These are phyloP conservation scores for Talaromyces verruculosus DNA, from an alignment of 2,329 filamentous ascomycete genomes.

Conservation along the genomic window DNA sequence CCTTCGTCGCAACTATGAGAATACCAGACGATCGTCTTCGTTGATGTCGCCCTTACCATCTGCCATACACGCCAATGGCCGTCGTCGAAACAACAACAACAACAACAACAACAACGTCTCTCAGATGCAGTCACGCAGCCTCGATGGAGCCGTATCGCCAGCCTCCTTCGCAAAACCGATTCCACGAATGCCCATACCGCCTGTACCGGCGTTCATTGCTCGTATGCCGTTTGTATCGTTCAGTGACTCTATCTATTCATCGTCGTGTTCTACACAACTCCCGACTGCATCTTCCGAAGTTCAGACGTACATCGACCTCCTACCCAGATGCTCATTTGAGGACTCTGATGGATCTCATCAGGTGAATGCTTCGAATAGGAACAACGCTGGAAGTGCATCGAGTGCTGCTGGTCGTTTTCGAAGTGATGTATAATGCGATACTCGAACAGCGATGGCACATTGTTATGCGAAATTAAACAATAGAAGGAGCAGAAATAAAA, in stretches of 20 bases:
- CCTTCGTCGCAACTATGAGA: constrained; percentile 14
- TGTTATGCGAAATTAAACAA: not conserved
- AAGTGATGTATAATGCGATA: not conserved
- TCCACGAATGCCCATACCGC: constrained; percentile 2
- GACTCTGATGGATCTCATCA: not conserved
- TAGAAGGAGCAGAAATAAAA: not conserved
- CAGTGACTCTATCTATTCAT: constrained; percentile 29
- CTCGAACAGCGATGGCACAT: constrained; percentile 10
- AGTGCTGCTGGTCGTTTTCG: not conserved
- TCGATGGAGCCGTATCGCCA: constrained; percentile 15
- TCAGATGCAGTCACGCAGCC: not conserved
- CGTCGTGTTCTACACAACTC: constrained; percentile 21
- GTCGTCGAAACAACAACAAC: not conserved
- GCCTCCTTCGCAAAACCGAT: constrained; percentile 2
- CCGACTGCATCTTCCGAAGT: constrained; percentile 20
- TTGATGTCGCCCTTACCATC: not conserved
- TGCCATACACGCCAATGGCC: not conserved
- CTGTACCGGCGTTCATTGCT: constrained; percentile 12
- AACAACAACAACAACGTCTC: not conserved
- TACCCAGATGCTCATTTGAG: constrained; percentile 5
- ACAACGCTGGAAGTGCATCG: not conserved
- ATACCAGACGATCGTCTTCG: not conserved
- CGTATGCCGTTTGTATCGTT: constrained; percentile 20
- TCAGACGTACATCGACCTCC: constrained; percentile 13
- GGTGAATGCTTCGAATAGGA: not conserved